phyloP scores from a whole-genome alignment of 306 rosid genomes.

The Acacia acuminata region DNA sequence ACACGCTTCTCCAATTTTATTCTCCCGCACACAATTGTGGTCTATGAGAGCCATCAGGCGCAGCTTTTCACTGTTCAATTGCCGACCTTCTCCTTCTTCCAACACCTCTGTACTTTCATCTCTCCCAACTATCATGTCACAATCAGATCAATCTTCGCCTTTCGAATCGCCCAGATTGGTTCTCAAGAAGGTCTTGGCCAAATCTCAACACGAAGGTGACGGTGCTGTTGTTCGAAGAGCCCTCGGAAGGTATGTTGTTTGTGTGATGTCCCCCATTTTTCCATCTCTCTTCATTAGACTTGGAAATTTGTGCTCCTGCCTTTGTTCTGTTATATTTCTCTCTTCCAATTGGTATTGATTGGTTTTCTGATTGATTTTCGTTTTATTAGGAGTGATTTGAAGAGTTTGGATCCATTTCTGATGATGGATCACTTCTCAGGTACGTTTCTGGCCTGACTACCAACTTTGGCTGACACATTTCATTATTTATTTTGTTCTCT shows the following conservation, averaged over 20 bases:
- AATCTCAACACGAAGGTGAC: constrained; percentile 51
- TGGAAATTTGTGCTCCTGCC: background rate
- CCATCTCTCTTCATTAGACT: background rate
- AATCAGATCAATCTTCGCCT: constrained; percentile 25
- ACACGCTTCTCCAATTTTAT: background rate
- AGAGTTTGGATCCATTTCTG: constrained; percentile 50
- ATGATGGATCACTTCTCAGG: constrained; percentile 56
- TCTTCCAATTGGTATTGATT: constrained; percentile 9
- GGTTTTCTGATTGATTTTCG: background rate
- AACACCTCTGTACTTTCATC: background rate
- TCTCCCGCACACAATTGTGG: background rate
- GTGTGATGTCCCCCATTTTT: background rate
- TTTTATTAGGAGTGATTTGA: constrained; percentile 41
- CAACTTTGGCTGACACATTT: background rate
- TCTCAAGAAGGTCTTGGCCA: constrained; percentile 40
- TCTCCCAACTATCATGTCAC: constrained; percentile 30
- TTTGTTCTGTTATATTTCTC: background rate
- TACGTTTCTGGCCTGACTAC: background rate
- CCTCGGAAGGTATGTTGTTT: constrained; percentile 43
- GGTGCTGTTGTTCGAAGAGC: constrained; percentile 53
- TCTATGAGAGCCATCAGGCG: constrained; percentile 25
- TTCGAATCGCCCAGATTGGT: constrained; percentile 56
- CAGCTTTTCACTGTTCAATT: constrained; percentile 22
- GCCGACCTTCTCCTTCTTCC: background rate
- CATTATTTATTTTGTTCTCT: background rate